A percentile compares a stretch with the other conserved stretches of the same genome.
Evolutionary conservation across 257 asterid genomes (phyloP).

Genomic region (Solanum phureja): DNA sequence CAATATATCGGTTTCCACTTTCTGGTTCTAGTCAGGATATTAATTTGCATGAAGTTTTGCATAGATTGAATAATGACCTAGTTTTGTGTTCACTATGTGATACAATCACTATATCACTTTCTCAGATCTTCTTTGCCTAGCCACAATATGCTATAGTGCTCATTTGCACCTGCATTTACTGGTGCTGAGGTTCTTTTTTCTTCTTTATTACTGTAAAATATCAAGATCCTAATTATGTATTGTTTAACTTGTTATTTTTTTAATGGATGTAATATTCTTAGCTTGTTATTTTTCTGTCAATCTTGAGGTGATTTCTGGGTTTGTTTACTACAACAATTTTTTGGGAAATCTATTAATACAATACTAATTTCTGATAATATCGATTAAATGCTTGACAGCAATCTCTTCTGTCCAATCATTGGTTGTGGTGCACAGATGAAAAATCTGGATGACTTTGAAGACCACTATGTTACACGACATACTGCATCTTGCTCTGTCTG

Average conservation of each 20-base stretch:
- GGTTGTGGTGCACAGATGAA: conserved; percentile 69
- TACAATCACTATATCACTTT: background rate
- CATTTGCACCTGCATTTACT: background rate
- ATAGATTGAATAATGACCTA: background rate
- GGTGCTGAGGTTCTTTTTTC: background rate
- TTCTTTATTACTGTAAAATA: background rate
- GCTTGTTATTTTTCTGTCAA: background rate
- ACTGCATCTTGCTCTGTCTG: conserved; percentile 88
- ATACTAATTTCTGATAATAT: background rate
- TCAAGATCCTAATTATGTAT: background rate
- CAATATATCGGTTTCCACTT: background rate
- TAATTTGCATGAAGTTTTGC: background rate
- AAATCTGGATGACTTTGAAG: conserved; percentile 78
- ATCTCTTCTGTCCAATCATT: conserved; percentile 64
- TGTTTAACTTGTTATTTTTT: background rate
- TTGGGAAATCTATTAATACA: background rate
- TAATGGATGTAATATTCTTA: background rate
- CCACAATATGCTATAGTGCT: background rate
- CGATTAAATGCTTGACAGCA: conserved; percentile 17
- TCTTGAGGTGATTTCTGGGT: background rate
- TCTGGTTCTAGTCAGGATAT: background rate
- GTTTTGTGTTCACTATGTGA: background rate
- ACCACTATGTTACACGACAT: conserved; percentile 81
- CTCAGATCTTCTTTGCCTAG: background rate
- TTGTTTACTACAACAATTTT: background rate